phyloP scores from a whole-genome alignment of 352 stramenopile genomes.

The Pythium brassicae region DNA sequence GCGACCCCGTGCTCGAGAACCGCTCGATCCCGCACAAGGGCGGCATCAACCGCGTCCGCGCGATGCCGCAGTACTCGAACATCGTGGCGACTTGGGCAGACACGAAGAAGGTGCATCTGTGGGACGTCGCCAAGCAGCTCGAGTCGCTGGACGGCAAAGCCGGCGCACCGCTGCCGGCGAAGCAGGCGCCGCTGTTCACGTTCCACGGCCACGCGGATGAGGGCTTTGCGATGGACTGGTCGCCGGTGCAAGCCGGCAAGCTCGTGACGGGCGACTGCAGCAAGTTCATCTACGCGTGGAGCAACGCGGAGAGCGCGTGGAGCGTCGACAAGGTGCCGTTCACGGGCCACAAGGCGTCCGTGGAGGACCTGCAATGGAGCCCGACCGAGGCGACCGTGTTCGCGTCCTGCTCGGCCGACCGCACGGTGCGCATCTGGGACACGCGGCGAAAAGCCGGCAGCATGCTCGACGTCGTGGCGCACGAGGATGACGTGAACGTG shows the following conservation, averaged over 20 bases:
- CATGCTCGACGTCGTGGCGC: constrained; percentile 93
- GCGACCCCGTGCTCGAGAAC: constrained; percentile 94
- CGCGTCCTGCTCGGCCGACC: constrained; percentile 92
- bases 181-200: constrained; percentile 84
- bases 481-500: constrained; percentile 98
- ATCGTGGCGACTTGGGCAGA: constrained; percentile 98
- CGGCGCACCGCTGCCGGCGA: constrained; percentile 39
- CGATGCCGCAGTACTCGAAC: constrained; percentile 94
- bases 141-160: constrained; percentile 84
- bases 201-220: constrained; percentile 95
- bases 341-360: constrained; percentile 87
- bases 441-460: constrained; percentile 89
- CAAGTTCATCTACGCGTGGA: constrained; percentile 96
- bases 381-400: constrained; percentile 97
- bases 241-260: constrained; percentile 74
- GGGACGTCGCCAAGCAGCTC: constrained; percentile 91
- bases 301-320: constrained; percentile 71
- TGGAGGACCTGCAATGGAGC: constrained; percentile 99
- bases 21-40: constrained; percentile 94
- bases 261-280: constrained; percentile 96
- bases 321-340: constrained; percentile 88
- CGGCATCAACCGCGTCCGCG: constrained; percentile 94
- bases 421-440: constrained; percentile 97
- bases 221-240: constrained; percentile 99
- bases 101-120: constrained; percentile 94